These are phyloP conservation scores for Wickerhamia fluorescens DNA, from an alignment of 805 yeast species.

Conservation along the genomic window DNA sequence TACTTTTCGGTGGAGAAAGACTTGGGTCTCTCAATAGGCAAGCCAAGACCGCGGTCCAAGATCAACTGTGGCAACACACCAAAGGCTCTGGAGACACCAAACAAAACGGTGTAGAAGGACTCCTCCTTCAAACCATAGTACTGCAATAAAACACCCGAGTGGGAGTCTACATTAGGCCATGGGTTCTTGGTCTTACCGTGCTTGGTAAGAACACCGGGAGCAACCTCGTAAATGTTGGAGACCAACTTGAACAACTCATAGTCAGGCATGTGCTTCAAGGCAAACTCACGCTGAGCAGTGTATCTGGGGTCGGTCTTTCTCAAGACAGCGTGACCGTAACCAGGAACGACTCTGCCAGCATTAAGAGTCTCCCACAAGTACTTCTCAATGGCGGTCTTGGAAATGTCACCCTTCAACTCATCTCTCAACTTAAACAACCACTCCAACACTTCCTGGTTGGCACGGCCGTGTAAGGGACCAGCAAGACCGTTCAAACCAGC, in stretches of 20 bases:
- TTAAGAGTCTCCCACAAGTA: constrained; percentile 68
- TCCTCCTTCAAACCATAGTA: constrained; percentile 74
- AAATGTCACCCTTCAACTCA: constrained; percentile 53
- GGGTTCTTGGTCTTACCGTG: constrained; percentile 87
- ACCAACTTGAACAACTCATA: constrained; percentile 65
- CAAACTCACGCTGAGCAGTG: constrained; percentile 67
- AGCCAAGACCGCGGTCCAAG: constrained; percentile 69
- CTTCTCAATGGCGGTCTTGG: constrained; percentile 49
- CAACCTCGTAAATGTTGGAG: constrained; percentile 56
- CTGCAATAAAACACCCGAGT: constrained; percentile 71
- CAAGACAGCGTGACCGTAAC: constrained; percentile 84
- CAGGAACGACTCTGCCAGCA: constrained; percentile 76
- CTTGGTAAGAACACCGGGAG: constrained; percentile 65
- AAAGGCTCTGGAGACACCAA: constrained; percentile 76
- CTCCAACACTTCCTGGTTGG: constrained; percentile 78
- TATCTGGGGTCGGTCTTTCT: constrained; percentile 80
- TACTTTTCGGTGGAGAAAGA: constrained; percentile 53
- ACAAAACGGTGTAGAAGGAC: constrained; percentile 70
- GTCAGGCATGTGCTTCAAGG: constrained; percentile 51
- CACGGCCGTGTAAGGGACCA: constrained; percentile 82
- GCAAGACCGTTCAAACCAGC: constrained; percentile 82
- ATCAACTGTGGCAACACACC: constrained; percentile 76
- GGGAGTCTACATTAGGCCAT: constrained; percentile 77
- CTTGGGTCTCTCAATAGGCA: constrained; percentile 81
- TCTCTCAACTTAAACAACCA: constrained; percentile 62